phyloP scores from a whole-genome alignment of 2,329 filamentous ascomycete genomes.

The Colletotrichum sublineola region DNA sequence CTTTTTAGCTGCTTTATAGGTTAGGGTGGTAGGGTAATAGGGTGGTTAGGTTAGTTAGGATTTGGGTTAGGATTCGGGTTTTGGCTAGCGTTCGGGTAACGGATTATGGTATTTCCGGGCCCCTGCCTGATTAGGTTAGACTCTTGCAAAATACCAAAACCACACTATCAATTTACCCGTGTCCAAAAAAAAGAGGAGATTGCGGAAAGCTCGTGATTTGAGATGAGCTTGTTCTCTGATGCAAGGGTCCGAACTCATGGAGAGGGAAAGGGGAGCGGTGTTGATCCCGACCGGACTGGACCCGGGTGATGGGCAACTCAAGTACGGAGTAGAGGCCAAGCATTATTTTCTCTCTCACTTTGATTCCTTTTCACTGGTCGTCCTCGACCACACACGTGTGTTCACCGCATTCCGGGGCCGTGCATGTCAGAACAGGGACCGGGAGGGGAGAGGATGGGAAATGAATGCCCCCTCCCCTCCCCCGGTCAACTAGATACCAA shows the following conservation, averaged over 20 bases:
- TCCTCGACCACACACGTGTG: not conserved
- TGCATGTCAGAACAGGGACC: not conserved
- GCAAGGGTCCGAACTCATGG: not conserved
- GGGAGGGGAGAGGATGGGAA: not conserved
- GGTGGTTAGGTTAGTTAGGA: too few species aligned
- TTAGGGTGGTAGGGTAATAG: too few species aligned
- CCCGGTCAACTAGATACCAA: not conserved
- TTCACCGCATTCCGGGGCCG: not conserved
- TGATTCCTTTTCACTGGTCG: not conserved
- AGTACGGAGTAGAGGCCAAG: conserved; percentile 1
- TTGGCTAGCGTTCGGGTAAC: too few species aligned
- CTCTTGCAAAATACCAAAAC: too few species aligned
- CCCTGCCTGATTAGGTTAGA: too few species aligned
- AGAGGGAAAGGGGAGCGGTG: not conserved
- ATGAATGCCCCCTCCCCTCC: not conserved
- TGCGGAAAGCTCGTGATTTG: conserved; percentile 2
- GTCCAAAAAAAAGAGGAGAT: not conserved
- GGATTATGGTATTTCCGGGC: too few species aligned
- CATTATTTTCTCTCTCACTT: not conserved
- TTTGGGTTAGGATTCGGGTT: too few species aligned
- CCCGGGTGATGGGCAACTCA: not conserved
- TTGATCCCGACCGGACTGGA: conserved; percentile 14
- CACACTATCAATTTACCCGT: too few species aligned
- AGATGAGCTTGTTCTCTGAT: conserved; percentile 14
- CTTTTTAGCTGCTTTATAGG: too few species aligned